Conservation (phyloP, 2,329 filamentous ascomycete species). For the Dothideomycetes sp. region DNA sequence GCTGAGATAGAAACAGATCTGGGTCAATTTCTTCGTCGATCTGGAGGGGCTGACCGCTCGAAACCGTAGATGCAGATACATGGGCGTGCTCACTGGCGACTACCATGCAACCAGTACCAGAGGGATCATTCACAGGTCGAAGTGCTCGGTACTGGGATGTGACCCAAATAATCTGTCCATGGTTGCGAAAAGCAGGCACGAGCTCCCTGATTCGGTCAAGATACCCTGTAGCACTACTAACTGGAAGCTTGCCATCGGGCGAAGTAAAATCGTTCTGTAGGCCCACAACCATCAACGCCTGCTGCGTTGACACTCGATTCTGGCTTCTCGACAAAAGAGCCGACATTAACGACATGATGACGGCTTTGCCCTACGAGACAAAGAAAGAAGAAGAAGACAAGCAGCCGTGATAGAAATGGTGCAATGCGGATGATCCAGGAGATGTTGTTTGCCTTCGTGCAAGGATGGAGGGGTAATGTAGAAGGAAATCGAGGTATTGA, state of each 20-base stretch:
- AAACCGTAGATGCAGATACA: neutral
- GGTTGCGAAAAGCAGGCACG: slow-evolving; percentile 61
- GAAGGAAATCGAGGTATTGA: slow-evolving; percentile 7
- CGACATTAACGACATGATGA: slow-evolving; percentile 34
- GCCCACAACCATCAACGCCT: slow-evolving; percentile 74
- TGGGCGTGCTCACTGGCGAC: slow-evolving; percentile 8
- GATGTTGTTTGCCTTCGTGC: no score
- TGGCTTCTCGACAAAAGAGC: slow-evolving; percentile 37
- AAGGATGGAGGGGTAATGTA: no score
- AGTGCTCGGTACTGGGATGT: slow-evolving; percentile 55
- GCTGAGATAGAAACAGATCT: slow-evolving; percentile 36
- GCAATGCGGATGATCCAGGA: no score
- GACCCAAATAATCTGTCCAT: slow-evolving; percentile 74
- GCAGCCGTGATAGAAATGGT: no score
- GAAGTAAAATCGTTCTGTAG: slow-evolving; percentile 84
- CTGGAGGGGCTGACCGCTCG: slow-evolving; percentile 5
- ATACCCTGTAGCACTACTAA: slow-evolving; percentile 55
- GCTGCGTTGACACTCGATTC: slow-evolving; percentile 48
- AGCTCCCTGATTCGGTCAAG: slow-evolving; percentile 58
- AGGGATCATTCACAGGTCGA: slow-evolving; percentile 9
- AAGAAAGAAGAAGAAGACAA: no score
- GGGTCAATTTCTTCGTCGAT: slow-evolving; percentile 28
- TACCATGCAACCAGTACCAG: slow-evolving; percentile 10
- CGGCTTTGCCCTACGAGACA: no score
- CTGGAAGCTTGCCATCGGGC: slow-evolving; percentile 56